phyloP scores from a whole-genome alignment of 2,329 filamentous ascomycete genomes.

The Microcyclosporella mali region DNA sequence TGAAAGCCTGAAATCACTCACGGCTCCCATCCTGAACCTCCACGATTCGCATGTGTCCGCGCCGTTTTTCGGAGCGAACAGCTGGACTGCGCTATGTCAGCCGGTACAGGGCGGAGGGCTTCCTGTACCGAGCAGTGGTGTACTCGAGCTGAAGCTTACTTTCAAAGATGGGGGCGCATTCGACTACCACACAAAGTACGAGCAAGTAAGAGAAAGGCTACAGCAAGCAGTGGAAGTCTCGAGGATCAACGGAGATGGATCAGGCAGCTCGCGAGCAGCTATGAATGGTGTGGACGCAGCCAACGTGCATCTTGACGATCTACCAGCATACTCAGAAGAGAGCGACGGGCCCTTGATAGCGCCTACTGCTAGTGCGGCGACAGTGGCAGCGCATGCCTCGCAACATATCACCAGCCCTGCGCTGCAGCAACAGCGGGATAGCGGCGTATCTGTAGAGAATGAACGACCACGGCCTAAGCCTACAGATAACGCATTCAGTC shows the following conservation, averaged over 20 bases:
- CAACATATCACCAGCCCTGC: slow-evolving; percentile 10
- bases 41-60: slow-evolving; percentile 80
- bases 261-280: slow-evolving; percentile 28
- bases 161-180: slow-evolving; percentile 96
- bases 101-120: slow-evolving; percentile 81
- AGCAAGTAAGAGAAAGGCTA: slow-evolving; percentile 75
- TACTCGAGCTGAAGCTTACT: slow-evolving; percentile 74
- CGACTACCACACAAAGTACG: slow-evolving; percentile 78
- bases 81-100: slow-evolving; percentile 74
- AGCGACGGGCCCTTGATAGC: slow-evolving; percentile 36
- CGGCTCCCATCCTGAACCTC: slow-evolving; percentile 78
- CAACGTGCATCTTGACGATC: slow-evolving; percentile 71
- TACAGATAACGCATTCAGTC: slow-evolving; percentile 35
- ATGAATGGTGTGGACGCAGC: slow-evolving; percentile 47
- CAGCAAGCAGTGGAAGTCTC: slow-evolving; percentile 73
- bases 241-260: slow-evolving; percentile 32
- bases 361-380: slow-evolving; percentile 30
- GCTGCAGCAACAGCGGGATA: slow-evolving; percentile 16
- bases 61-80: slow-evolving; percentile 88
- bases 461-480: slow-evolving; percentile 13
- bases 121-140: slow-evolving; percentile 61
- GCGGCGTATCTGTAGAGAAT: slow-evolving; percentile 9
- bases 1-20: slow-evolving; percentile 72
- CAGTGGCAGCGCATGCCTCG: slow-evolving; percentile 11
- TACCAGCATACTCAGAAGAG: slow-evolving; percentile 76